phyloP scores from a whole-genome alignment of 257 asterid genomes.

The Schizonepeta tenuifolia region DNA sequence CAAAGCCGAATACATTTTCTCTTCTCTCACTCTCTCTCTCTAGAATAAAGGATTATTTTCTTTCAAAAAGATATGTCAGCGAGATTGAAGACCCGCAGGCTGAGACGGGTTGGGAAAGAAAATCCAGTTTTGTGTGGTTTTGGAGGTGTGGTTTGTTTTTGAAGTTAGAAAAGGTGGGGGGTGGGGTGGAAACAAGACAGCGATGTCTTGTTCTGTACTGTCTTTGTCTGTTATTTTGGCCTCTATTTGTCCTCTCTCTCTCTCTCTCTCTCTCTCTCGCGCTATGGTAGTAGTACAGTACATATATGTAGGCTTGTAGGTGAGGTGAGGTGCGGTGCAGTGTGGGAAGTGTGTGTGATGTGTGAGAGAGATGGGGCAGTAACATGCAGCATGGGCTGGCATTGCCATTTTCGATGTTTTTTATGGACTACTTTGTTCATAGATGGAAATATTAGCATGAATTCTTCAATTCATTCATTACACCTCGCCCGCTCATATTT shows the following conservation, averaged over 20 bases:
- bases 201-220: conserved; percentile 66
- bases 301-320: neutral
- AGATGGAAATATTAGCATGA: neutral
- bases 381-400: conserved; percentile 50
- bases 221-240: conserved; percentile 44
- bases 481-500: no score
- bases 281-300: no score
- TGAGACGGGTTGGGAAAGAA: neutral
- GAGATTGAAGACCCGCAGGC: neutral
- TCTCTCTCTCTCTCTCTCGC: conserved; percentile 28
- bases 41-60: neutral
- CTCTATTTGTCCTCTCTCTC: conserved; percentile 36
- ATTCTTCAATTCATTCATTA: no score
- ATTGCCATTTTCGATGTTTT: conserved; percentile 41
- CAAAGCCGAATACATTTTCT: conserved; percentile 61
- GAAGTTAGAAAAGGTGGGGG: conserved; percentile 32
- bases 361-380: conserved; percentile 37
- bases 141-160: conserved; percentile 31
- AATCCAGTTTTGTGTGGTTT: conserved; percentile 38
- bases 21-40: neutral
- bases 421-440: conserved; percentile 20
- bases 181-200: conserved; percentile 54
- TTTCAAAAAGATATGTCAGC: conserved; percentile 17
- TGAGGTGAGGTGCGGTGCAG: conserved; percentile 10
- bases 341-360: conserved; percentile 34